A percentile compares a stretch with the other conserved stretches of the same genome.
Evolutionary conservation across 1,284 basidiomycete species (phyloP).

Genomic region (Tilletia horrida): DNA sequence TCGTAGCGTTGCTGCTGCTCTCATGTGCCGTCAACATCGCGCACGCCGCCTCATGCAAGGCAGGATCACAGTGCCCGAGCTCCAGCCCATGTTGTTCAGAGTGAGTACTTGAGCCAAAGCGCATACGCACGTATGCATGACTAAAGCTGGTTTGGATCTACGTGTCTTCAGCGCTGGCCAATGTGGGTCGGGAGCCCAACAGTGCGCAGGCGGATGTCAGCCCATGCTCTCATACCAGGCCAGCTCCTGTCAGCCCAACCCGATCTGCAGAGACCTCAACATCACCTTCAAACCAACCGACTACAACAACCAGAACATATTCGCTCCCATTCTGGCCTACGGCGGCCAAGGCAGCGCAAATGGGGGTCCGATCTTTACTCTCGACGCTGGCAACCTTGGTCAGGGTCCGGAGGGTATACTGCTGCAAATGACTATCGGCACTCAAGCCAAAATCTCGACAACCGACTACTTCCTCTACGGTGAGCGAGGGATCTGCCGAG

Average conservation of each 20-base stretch:
- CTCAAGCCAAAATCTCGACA: constrained; percentile 43
- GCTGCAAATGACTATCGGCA: constrained; percentile 34
- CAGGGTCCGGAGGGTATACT: constrained; percentile 45
- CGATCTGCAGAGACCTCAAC: constrained; percentile 38
- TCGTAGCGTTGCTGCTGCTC: neutral
- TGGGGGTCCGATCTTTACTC: constrained; percentile 33
- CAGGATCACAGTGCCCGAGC: neutral
- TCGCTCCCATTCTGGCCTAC: constrained; percentile 46
- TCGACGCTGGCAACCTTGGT: constrained; percentile 44
- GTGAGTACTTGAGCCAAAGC: neutral
- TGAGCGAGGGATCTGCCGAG: constrained; percentile 1
- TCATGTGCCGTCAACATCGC: neutral
- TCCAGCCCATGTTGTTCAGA: constrained; percentile 15
- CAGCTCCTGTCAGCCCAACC: constrained; percentile 42
- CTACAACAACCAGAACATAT: constrained; percentile 36
- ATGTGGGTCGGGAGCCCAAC: constrained; percentile 44
- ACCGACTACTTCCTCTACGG: constrained; percentile 50
- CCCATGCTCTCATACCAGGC: constrained; percentile 37
- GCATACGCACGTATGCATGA: constrained; percentile 2
- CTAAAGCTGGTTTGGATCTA: neutral
- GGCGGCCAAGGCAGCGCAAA: constrained; percentile 33
- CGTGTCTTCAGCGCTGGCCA: constrained; percentile 25
- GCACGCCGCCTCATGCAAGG: neutral
- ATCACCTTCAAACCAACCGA: constrained; percentile 25
- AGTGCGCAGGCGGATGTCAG: constrained; percentile 49